Evolutionary conservation across 2,329 filamentous ascomycete genomes (phyloP).

Genomic region (Cryphonectria naterciae): DNA sequence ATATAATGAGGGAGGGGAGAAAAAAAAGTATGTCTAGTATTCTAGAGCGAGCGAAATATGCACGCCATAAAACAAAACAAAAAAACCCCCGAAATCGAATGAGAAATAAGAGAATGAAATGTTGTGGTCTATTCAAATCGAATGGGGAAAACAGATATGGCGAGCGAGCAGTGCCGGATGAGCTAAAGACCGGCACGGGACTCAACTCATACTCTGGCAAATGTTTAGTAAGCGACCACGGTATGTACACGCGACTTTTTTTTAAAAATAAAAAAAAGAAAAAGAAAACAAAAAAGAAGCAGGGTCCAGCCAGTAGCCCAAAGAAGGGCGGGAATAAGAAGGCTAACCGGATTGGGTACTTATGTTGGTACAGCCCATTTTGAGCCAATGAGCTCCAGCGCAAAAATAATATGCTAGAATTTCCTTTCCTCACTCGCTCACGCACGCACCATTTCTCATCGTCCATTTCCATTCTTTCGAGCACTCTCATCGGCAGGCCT

Average conservation of each 20-base stretch:
- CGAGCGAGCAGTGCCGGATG: constrained; percentile 12
- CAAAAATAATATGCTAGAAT: constrained; percentile 28
- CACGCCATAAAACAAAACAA: too few species aligned
- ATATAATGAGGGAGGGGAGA: neutral
- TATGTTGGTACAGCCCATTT: neutral
- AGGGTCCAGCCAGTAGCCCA: neutral
- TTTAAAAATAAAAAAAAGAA: too few species aligned
- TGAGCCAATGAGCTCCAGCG: constrained; percentile 18
- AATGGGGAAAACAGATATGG: neutral
- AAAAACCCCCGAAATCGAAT: neutral
- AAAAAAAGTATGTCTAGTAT: neutral
- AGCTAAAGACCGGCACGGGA: neutral
- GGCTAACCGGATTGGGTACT: constrained; percentile 12
- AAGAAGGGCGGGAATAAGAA: neutral
- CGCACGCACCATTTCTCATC: neutral
- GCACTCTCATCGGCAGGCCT: neutral
- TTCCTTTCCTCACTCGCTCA: constrained; percentile 12
- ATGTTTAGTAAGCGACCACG: neutral
- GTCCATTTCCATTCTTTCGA: neutral
- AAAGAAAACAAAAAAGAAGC: neutral
- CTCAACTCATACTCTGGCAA: neutral
- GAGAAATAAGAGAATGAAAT: neutral
- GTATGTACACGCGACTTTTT: neutral
- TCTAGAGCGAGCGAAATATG: neutral
- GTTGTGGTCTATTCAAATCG: neutral